Conservation (phyloP, 352 stramenopile genomes). For the Pythium pectinolyticum region DNA sequence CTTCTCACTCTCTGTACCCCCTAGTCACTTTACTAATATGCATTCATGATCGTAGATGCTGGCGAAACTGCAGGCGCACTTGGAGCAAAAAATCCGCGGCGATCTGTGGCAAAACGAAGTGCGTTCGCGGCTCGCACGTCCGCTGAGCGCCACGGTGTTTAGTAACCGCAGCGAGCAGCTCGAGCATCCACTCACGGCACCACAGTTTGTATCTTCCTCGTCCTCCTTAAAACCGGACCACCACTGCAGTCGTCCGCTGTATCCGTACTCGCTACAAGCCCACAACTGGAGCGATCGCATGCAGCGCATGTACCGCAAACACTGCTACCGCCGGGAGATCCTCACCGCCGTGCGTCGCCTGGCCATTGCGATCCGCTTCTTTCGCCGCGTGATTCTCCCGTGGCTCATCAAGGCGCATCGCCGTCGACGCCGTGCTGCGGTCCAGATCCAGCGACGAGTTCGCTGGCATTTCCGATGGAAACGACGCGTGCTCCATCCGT, state of each 20-base stretch:
- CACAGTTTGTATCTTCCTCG: constrained; percentile 19
- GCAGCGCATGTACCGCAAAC: constrained; percentile 24
- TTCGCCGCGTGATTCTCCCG: constrained; percentile 34
- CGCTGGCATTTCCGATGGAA: constrained; percentile 29
- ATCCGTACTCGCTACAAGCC: constrained; percentile 44
- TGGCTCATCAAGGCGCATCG: constrained; percentile 31
- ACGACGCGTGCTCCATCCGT: constrained; percentile 16
- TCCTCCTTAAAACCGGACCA: background rate
- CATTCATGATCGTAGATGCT: constrained; percentile 55
- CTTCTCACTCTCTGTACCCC: no score
- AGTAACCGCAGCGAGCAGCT: constrained; percentile 45
- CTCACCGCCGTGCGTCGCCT: constrained; percentile 25
- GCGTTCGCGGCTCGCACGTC: constrained; percentile 45
- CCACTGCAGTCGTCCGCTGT: no score
- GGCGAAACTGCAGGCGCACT: constrained; percentile 32
- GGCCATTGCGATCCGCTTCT: constrained; percentile 34
- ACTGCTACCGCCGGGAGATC: constrained; percentile 32
- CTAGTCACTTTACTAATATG: no score
- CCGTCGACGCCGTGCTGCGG: constrained; percentile 27
- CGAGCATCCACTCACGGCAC: constrained; percentile 32
- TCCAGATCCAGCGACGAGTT: constrained; percentile 35
- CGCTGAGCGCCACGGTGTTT: constrained; percentile 50
- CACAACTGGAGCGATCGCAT: constrained; percentile 33
- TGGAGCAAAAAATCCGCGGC: constrained; percentile 46
- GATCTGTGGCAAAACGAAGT: constrained; percentile 58